These are phyloP conservation scores for Colletotrichum incanum DNA, from an alignment of 2,329 filamentous ascomycete genomes.

Conservation along the genomic window DNA sequence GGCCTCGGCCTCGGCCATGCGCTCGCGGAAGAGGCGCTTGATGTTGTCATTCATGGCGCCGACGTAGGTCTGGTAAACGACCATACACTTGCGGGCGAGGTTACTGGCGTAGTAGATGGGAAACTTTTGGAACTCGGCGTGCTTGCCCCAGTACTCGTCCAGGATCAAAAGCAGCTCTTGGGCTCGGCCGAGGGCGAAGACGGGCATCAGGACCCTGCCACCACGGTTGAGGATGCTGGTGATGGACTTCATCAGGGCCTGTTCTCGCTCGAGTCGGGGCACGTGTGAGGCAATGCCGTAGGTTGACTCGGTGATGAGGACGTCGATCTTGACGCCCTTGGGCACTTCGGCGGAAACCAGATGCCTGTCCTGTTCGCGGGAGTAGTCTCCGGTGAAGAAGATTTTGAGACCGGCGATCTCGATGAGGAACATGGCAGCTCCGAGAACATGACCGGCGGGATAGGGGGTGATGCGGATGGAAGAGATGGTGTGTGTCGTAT, in stretches of 20 bases:
- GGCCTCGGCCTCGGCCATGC: conserved; percentile 91
- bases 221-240: conserved; percentile 92
- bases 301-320: conserved; percentile 97
- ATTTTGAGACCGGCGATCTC: conserved; percentile 98
- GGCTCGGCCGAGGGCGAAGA: conserved; percentile 93
- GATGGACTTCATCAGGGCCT: conserved; percentile 95
- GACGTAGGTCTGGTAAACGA: conserved; percentile 98
- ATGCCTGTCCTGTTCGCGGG: conserved; percentile 94
- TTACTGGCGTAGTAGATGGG: conserved; percentile 99
- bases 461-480: conserved; percentile 98
- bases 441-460: conserved; percentile 96
- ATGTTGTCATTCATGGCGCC: conserved; percentile 99
- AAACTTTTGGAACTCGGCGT: conserved; percentile 88
- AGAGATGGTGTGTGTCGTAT: conserved; percentile 97
- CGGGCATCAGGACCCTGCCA: conserved; percentile 92
- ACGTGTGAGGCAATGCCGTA: conserved; percentile 97
- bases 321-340: conserved; percentile 90
- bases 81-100: conserved; percentile 96
- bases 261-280: conserved; percentile 90
- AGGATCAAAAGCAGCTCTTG: conserved; percentile 95
- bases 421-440: conserved; percentile 97
- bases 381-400: conserved; percentile 98
- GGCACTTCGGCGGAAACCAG: conserved; percentile 94
- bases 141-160: conserved; percentile 96
- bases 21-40: conserved; percentile 92